These are phyloP conservation scores for Knoxia roxburghii DNA, from an alignment of 257 asterid genomes.

Conservation along the genomic window DNA sequence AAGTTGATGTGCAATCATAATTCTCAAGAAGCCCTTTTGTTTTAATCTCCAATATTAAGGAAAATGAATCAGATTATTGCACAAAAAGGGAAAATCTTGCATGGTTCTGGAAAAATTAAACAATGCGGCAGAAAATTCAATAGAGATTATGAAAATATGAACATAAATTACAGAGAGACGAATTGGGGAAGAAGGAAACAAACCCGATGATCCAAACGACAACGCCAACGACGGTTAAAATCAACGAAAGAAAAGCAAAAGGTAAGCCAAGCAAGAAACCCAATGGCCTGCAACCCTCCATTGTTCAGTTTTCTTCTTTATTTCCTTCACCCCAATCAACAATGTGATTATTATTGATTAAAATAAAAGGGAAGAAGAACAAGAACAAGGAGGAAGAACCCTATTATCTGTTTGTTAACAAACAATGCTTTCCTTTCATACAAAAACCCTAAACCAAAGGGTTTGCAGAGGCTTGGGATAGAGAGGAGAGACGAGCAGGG, in stretches of 20 bases:
- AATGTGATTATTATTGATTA: too few species aligned
- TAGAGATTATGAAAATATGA: not conserved
- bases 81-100: not conserved
- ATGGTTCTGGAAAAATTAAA: not conserved
- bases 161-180: not conserved
- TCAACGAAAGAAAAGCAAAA: slow-evolving; percentile 42
- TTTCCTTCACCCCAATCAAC: not conserved
- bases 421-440: too few species aligned
- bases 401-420: too few species aligned
- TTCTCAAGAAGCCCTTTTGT: not conserved
- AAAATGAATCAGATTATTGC: not conserved
- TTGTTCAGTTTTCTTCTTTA: slow-evolving; percentile 1
- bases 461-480: not conserved
- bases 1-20: not conserved
- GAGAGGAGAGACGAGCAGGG: not conserved
- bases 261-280: slow-evolving; percentile 60
- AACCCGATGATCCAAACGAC: slow-evolving; percentile 51
- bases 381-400: too few species aligned
- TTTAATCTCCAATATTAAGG: not conserved
- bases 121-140: not conserved
- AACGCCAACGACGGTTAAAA: slow-evolving; percentile 47
- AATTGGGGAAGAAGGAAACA: not conserved
- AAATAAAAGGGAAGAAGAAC: not conserved
- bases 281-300: slow-evolving; percentile 49
- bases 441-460: not conserved